Evolutionary conservation across 179 eudicot genomes (phyloP).

Genomic region (Gypsophila paniculata): DNA sequence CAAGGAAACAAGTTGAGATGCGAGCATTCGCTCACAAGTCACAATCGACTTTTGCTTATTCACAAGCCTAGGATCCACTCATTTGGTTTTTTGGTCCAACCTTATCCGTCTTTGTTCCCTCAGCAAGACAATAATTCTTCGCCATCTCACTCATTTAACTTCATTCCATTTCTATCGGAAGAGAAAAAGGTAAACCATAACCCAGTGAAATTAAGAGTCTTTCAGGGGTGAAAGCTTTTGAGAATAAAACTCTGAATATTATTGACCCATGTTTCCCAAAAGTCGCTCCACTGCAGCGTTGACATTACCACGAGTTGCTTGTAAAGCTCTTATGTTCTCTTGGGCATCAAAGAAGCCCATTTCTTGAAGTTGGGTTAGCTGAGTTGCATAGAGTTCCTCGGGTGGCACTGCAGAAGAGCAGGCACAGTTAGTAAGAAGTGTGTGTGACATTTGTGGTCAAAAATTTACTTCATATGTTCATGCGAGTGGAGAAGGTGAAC

Average conservation of each 20-base stretch:
- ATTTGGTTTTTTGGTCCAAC: slow-evolving; percentile 16
- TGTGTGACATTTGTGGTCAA: neutral
- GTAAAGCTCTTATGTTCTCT: slow-evolving; percentile 83
- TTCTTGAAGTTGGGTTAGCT: slow-evolving; percentile 89
- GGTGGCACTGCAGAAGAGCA: slow-evolving; percentile 60
- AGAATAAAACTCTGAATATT: slow-evolving; percentile 13
- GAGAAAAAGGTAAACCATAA: too few species aligned
- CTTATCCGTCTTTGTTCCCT: slow-evolving; percentile 22
- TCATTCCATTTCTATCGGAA: too few species aligned
- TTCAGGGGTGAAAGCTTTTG: neutral
- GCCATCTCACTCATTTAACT: neutral
- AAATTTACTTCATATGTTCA: neutral
- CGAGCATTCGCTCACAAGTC: too few species aligned
- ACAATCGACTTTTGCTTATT: slow-evolving; percentile 36
- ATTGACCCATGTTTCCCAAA: slow-evolving; percentile 68
- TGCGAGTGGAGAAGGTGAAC: slow-evolving; percentile 26
- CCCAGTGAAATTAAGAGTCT: too few species aligned
- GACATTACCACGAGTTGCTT: slow-evolving; percentile 86
- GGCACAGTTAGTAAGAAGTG: neutral
- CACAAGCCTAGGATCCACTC: slow-evolving; percentile 33
- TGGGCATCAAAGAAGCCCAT: slow-evolving; percentile 93
- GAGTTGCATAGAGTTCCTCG: slow-evolving; percentile 90
- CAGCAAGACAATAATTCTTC: slow-evolving; percentile 16
- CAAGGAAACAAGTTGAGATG: slow-evolving; percentile 1
- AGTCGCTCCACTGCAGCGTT: slow-evolving; percentile 96